A percentile compares a stretch with the other conserved stretches of the same genome.
Conservation (phyloP, 352 stramenopile species). For the Phytophthora kernoviae region DNA sequence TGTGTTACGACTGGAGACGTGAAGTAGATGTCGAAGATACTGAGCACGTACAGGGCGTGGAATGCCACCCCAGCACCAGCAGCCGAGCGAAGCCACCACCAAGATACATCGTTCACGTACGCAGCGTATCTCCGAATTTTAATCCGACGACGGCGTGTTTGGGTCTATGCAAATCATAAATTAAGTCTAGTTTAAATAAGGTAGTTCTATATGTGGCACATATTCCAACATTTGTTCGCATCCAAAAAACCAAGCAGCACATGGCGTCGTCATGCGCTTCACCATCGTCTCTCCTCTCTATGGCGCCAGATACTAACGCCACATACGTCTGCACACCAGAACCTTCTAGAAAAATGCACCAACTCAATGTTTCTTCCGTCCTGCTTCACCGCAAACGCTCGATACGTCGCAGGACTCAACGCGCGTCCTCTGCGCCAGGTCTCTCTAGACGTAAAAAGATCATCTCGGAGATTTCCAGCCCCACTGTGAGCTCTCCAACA, state of each 20-base stretch:
- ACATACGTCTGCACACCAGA: neutral
- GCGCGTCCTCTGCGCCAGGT: conserved; percentile 16
- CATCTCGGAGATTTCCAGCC: conserved; percentile 4
- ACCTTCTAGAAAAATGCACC: conserved; percentile 5
- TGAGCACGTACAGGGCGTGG: conserved; percentile 86
- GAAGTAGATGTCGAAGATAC: conserved; percentile 93
- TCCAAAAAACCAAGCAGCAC: neutral
- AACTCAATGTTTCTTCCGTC: conserved; percentile 22
- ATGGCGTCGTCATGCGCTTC: conserved; percentile 3
- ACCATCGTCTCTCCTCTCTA: neutral
- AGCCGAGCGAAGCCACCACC: conserved; percentile 30
- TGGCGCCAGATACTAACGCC: neutral
- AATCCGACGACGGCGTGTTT: too few relatives aligned
- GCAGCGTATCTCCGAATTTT: too few relatives aligned
- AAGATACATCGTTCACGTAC: too few relatives aligned
- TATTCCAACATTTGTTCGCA: neutral
- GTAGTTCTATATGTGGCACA: too few relatives aligned
- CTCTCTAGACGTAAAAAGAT: conserved; percentile 21
- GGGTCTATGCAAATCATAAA: too few relatives aligned
- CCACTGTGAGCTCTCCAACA: neutral
- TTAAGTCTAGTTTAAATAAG: too few relatives aligned
- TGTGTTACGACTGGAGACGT: conserved; percentile 79
- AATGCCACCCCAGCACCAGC: conserved; percentile 76
- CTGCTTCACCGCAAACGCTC: conserved; percentile 32
- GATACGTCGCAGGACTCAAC: conserved; percentile 21